Base-by-base conservation (phyloP, 2,329 filamentous ascomycete species). In the Rutstroemia sydowiana region DNA sequence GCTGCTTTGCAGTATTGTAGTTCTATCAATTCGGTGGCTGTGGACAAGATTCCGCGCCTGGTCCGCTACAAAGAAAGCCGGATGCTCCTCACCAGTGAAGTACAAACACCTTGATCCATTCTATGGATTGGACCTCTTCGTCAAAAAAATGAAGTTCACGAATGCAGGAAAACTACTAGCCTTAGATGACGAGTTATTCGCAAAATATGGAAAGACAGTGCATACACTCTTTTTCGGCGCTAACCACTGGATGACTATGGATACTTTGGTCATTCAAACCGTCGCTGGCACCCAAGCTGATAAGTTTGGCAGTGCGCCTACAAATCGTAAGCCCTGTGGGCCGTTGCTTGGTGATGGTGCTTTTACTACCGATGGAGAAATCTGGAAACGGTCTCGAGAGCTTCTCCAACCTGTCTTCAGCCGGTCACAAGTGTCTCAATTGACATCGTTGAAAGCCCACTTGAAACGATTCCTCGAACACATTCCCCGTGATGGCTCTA, bases 381-480 rank as follows among this genome's bases (percentile, higher is more conserved):
- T 66, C 30, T 80, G 77, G 77, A 72, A 75, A 37, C 21, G 42
- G 26, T 77, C 73, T 47, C 65, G 77, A 6, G 67, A 69, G 16
- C 63, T 80, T 57, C 72, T 81, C 43, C 67, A 76, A 18, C 76
- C 76, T 9, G 73, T 77, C 70, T 77, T 78, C 57, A 59, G 69
- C 53, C 71, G 71, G 50, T 70, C 74, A 21, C 67, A 73, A 32
- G 67, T 76, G 21, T 67, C 69, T 8, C 71, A 76, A 52, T 69
- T 84, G 5, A 68, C 66, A 32, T 78, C 76, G 1, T 82, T 85
- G 47, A 81, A 86, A 59, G 68, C 65, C 5, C 81, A 85, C 66
- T 71, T 84, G 14, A 66, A 73, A 31, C 69, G 75, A 16, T 69
- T 88, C 51, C 69, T 86, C 18, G 69, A 72, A 18, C 73, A 74